A percentile compares a stretch with the other conserved stretches of the same genome.
These are phyloP conservation scores for Elsinoe arachidis DNA, from an alignment of 2,329 filamentous ascomycete species.

Conservation along the genomic window DNA sequence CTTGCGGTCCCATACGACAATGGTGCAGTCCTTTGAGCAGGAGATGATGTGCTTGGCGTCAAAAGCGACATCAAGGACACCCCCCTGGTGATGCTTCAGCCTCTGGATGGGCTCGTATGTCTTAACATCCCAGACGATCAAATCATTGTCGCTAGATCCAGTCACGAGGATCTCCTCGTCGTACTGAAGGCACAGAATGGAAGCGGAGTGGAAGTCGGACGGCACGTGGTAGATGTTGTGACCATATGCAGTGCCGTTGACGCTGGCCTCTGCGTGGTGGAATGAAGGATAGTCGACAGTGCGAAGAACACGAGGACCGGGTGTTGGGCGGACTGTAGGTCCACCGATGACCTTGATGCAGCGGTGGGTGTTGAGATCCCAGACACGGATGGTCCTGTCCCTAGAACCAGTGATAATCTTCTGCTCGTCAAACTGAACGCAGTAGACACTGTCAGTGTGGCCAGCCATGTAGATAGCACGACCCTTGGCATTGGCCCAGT, in stretches of 20 bases:
- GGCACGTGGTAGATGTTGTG: slow-evolving; percentile 40
- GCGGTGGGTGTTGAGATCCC: slow-evolving; percentile 83
- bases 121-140: slow-evolving; percentile 82
- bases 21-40: slow-evolving; percentile 90
- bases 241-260: slow-evolving; percentile 40
- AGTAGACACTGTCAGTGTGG: slow-evolving; percentile 94
- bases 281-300: slow-evolving; percentile 35
- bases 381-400: slow-evolving; percentile 90
- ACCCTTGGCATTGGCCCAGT: slow-evolving; percentile 66
- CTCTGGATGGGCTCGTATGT: slow-evolving; percentile 73
- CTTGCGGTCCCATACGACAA: slow-evolving; percentile 86
- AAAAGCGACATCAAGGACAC: slow-evolving; percentile 88
- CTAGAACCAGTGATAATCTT: slow-evolving; percentile 97
- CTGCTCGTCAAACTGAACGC: slow-evolving; percentile 92
- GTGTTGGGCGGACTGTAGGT: slow-evolving; percentile 51
- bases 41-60: slow-evolving; percentile 89
- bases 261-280: slow-evolving; percentile 32
- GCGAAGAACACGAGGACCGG: slow-evolving; percentile 35
- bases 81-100: slow-evolving; percentile 69
- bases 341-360: slow-evolving; percentile 79
- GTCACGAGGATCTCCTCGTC: slow-evolving; percentile 90
- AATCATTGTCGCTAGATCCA: slow-evolving; percentile 83
- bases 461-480: slow-evolving; percentile 83
- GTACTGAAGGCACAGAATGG: slow-evolving; percentile 90
- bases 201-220: slow-evolving; percentile 68